Evolutionary conservation across 345 rosid species (phyloP).

Genomic region (Cardamine chenopodiifolia): DNA sequence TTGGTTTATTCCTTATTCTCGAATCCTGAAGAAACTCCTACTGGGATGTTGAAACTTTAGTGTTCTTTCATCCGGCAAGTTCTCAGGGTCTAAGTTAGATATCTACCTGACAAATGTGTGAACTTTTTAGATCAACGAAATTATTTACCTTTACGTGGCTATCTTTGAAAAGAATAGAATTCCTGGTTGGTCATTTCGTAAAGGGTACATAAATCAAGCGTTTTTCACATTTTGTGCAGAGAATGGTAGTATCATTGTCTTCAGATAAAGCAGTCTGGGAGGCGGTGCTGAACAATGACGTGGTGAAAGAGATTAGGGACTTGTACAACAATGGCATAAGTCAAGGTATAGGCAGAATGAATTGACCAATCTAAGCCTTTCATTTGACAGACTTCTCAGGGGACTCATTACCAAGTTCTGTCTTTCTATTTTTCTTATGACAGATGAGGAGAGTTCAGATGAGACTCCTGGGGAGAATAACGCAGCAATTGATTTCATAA

Average conservation of each 20-base stretch:
- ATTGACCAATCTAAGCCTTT: background rate
- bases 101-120: background rate
- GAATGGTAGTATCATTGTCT: conserved; percentile 82
- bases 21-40: background rate
- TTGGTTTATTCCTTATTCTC: background rate
- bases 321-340: conserved; percentile 56
- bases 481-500: conserved; percentile 49
- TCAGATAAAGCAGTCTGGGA: conserved; percentile 91
- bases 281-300: conserved; percentile 84
- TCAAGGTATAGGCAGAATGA: conserved; percentile 29
- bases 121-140: background rate
- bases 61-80: background rate
- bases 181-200: background rate
- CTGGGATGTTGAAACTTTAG: background rate
- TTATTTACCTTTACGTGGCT: background rate
- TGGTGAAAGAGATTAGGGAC: conserved; percentile 69
- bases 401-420: background rate
- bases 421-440: background rate
- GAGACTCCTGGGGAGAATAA: conserved; percentile 44
- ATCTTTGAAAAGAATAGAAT: background rate
- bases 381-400: background rate
- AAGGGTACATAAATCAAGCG: background rate
- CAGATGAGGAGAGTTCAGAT: conserved; percentile 48
- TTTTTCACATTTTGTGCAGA: conserved; percentile 46
- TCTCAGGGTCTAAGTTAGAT: background rate